Percentiles rank a stretch among this genome's conserved stretches.
Conservation (phyloP, 2,329 filamentous ascomycete genomes). For the Basipetospora sp. region DNA sequence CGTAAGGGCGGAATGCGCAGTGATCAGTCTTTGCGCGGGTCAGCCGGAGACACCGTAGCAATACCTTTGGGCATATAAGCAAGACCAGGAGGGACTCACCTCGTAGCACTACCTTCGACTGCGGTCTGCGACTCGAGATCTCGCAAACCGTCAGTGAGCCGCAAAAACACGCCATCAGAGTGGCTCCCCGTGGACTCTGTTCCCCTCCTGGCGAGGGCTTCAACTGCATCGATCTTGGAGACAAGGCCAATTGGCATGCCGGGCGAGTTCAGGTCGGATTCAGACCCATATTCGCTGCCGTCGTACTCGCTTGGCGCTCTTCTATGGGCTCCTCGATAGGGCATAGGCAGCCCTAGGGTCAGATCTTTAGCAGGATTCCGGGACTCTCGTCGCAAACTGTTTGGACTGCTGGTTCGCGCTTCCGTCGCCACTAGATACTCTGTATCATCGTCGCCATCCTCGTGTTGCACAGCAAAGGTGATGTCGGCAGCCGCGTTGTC, state of each 20-base stretch:
- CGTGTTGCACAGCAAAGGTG: conserved; percentile 10
- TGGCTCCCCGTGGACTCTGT: conserved; percentile 52
- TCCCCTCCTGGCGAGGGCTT: conserved; percentile 51
- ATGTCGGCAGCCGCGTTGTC: conserved; percentile 29
- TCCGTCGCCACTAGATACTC: too few species aligned
- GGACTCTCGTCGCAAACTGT: too few species aligned
- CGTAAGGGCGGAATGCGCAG: conserved; percentile 58
- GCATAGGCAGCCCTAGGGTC: conserved; percentile 31
- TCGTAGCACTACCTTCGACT: conserved; percentile 56
- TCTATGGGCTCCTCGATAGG: conserved; percentile 31
- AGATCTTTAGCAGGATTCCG: too few species aligned
- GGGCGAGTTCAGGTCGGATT: conserved; percentile 54
- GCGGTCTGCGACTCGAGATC: conserved; percentile 60
- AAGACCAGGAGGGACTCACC: conserved; percentile 29
- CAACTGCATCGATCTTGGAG: conserved; percentile 56
- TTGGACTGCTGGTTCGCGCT: too few species aligned
- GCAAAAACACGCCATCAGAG: conserved; percentile 50
- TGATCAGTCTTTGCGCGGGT: conserved; percentile 44
- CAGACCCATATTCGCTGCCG: conserved; percentile 59
- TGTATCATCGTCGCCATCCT: conserved; percentile 14
- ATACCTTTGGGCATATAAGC: background rate
- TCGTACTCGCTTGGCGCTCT: conserved; percentile 48
- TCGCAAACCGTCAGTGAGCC: conserved; percentile 53
- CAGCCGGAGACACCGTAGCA: too few species aligned
- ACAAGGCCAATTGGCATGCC: conserved; percentile 53